Percentiles rank a stretch among this genome's conserved stretches.
These are phyloP conservation scores for Kalanchoe fedtschenkoi DNA, from an alignment of 164 flowering plant species.

Conservation along the genomic window DNA sequence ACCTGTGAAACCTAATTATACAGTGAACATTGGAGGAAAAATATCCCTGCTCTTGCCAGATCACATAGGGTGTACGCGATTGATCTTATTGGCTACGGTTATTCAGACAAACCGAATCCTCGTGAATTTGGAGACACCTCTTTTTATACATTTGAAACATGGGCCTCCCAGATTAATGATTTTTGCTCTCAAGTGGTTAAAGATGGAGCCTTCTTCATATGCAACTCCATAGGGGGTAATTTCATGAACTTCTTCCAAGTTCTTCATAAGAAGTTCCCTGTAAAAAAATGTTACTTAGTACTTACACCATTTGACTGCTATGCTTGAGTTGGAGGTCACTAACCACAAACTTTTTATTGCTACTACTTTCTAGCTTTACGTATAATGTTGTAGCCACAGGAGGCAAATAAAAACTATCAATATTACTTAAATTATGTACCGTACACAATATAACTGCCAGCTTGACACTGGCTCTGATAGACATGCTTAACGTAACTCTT, in stretches of 20 bases:
- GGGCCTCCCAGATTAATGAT: constrained; percentile 78
- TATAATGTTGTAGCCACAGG: neutral
- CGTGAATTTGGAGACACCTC: constrained; percentile 41
- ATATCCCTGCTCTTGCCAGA: constrained; percentile 60
- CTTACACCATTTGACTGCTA: no score
- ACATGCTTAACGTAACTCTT: neutral
- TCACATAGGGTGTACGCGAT: constrained; percentile 70
- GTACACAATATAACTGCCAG: no score
- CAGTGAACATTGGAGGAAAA: constrained; percentile 99
- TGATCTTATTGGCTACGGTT: constrained; percentile 96
- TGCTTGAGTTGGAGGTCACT: no score
- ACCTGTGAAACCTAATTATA: constrained; percentile 6
- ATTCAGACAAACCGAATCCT: constrained; percentile 92
- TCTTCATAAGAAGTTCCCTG: no score
- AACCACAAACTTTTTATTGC: neutral
- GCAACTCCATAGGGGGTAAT: constrained; percentile 97
- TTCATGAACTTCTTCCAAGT: constrained; percentile 9
- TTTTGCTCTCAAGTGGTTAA: constrained; percentile 68
- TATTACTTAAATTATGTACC: no score
- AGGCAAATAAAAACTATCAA: neutral
- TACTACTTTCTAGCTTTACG: neutral
- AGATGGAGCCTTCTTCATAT: constrained; percentile 76
- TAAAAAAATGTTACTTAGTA: no score
- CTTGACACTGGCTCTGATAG: no score
- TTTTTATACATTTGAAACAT: constrained; percentile 89